Percentiles rank a stretch among this genome's conserved stretches.
These are phyloP conservation scores for Gastrolobium bilobum DNA, from an alignment of 306 rosid species.

Conservation along the genomic window DNA sequence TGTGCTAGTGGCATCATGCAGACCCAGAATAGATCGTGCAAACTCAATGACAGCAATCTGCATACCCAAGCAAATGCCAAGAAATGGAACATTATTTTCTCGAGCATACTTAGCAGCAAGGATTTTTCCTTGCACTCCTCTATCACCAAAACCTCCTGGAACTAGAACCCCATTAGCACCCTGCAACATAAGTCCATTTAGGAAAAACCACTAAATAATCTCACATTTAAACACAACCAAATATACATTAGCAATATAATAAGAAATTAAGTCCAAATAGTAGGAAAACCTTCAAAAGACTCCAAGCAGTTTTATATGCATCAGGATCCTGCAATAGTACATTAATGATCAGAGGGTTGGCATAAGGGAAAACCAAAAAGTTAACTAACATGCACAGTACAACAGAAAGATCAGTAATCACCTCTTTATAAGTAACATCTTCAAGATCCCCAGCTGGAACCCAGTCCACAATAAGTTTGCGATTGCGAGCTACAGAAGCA, in stretches of 20 bases:
- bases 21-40: conserved; percentile 86
- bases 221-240: conserved; percentile 20
- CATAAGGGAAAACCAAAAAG: conserved; percentile 14
- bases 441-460: conserved; percentile 89
- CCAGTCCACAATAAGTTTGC: conserved; percentile 81
- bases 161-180: conserved; percentile 89
- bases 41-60: conserved; percentile 92
- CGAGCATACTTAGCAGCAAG: conserved; percentile 93
- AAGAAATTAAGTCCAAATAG: conserved; percentile 29
- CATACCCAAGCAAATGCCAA: conserved; percentile 95
- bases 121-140: conserved; percentile 94
- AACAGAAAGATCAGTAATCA: conserved; percentile 47
- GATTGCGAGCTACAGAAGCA: conserved; percentile 75
- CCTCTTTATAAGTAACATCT: conserved; percentile 67
- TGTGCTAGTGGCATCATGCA: conserved; percentile 83
- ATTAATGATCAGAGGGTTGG: conserved; percentile 37
- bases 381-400: conserved; percentile 8
- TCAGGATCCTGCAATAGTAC: conserved; percentile 69
- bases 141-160: conserved; percentile 97
- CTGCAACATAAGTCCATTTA: conserved; percentile 60
- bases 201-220: conserved; percentile 35
- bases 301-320: conserved; percentile 75
- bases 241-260: conserved; percentile 2
- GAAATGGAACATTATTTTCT: conserved; percentile 80
- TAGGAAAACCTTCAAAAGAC: conserved; percentile 75